phyloP scores from a whole-genome alignment of 2,329 filamentous ascomycete species.

The Penicillium paneum region DNA sequence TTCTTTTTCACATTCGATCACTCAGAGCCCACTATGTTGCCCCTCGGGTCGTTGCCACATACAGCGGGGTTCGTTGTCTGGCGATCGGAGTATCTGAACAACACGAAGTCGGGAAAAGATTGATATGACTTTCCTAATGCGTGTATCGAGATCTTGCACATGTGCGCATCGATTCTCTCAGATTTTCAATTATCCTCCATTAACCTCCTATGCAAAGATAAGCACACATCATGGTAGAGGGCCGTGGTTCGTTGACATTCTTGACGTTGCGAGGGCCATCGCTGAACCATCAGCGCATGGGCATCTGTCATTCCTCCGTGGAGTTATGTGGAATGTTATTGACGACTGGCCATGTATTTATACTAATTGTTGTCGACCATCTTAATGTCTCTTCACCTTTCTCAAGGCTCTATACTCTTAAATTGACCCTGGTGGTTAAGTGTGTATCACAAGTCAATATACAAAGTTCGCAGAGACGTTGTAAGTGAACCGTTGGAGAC shows the following conservation, averaged over 20 bases:
- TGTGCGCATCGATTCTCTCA: no score
- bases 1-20: conserved; percentile 2
- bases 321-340: conserved; percentile 17
- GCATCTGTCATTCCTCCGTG: conserved; percentile 21
- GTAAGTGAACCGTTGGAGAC: not conserved
- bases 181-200: accelerated
- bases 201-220: not conserved
- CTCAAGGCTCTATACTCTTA: not conserved
- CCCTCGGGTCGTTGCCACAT: not conserved
- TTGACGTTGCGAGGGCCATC: conserved; percentile 20
- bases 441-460: conserved; percentile 3
- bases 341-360: conserved; percentile 13
- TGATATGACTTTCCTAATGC: no score
- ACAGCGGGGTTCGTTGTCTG: not conserved
- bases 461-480: not conserved
- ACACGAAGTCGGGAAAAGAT: no score
- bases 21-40: not conserved
- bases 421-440: conserved; percentile 15
- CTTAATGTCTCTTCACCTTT: not conserved
- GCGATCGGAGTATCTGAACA: not conserved
- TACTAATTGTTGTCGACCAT: conserved; percentile 1
- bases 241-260: conserved; percentile 17
- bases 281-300: not conserved
- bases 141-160: not conserved
- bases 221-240: not conserved